Percentiles rank a stretch among this genome's conserved stretches.
phyloP scores from a whole-genome alignment of 768 basidiomycete species.

The Lepiota venenata region DNA sequence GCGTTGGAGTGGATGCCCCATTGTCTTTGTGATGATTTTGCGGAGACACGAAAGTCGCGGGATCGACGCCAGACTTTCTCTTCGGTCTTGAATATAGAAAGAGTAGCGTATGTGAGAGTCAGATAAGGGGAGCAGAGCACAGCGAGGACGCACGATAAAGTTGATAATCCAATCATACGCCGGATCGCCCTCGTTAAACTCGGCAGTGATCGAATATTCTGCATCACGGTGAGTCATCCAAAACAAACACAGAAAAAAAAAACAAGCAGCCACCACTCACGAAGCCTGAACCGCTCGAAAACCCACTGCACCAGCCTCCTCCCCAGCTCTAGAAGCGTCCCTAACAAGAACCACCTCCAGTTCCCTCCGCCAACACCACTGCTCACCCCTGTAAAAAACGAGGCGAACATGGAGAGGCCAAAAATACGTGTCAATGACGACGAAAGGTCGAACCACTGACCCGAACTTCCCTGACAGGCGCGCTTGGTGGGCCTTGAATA shows the following conservation, averaged over 20 bases:
- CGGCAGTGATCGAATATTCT: conserved; percentile 44
- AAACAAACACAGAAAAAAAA: not conserved
- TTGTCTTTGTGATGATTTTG: conserved; percentile 35
- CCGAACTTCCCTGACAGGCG: too few species aligned
- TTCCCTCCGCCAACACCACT: conserved; percentile 22
- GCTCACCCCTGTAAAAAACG: conserved; percentile 18
- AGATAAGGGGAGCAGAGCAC: not conserved
- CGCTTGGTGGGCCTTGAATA: too few species aligned
- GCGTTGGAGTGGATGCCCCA: conserved; percentile 28
- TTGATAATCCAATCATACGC: conserved; percentile 47
- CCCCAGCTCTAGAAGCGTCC: conserved; percentile 35
- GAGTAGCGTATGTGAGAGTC: too few species aligned
- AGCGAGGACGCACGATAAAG: conserved; percentile 31
- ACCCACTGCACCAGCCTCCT: conserved; percentile 35
- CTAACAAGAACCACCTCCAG: conserved; percentile 28
- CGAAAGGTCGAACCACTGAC: conserved; percentile 5
- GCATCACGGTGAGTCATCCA: not conserved
- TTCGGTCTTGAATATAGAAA: too few species aligned
- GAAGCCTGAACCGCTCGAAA: conserved; percentile 32
- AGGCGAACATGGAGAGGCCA: conserved; percentile 33
- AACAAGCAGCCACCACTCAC: conserved; percentile 21
- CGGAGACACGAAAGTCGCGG: conserved; percentile 35
- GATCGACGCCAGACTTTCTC: conserved; percentile 42
- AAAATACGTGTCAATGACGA: conserved; percentile 24
- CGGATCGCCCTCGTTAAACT: conserved; percentile 44